phyloP scores from a whole-genome alignment of 257 asterid species.

The Solanum medicagineum region DNA sequence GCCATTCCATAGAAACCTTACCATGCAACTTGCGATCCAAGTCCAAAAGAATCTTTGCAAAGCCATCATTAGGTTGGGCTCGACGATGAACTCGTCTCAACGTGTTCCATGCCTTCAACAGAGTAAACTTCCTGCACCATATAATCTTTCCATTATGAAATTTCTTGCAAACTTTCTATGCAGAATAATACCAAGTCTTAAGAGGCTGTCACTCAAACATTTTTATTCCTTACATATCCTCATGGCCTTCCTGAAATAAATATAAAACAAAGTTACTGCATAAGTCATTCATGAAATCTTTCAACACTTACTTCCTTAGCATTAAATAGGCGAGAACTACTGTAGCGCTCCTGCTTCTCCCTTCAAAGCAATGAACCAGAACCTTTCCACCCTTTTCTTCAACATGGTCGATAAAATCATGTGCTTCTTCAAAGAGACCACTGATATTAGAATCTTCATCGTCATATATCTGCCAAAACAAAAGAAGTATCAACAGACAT shows the following conservation, averaged over 20 bases:
- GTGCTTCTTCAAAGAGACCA: constrained; percentile 78
- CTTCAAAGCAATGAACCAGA: constrained; percentile 97
- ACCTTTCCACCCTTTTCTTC: constrained; percentile 74
- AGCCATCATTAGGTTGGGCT: constrained; percentile 98
- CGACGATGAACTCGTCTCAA: constrained; percentile 78
- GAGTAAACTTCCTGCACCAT: constrained; percentile 52
- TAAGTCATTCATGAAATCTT: not conserved
- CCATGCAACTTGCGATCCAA: constrained; percentile 71
- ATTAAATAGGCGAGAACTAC: constrained; percentile 78
- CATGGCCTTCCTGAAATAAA: no score
- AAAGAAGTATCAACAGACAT: constrained; percentile 2
- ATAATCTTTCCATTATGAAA: not conserved
- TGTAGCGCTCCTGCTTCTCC: constrained; percentile 95
- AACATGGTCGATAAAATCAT: constrained; percentile 65
- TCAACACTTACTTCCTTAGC: constrained; percentile 66
- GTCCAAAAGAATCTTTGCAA: constrained; percentile 73
- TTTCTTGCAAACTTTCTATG: not conserved
- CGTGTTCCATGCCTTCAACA: constrained; percentile 77
- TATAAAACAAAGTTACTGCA: not conserved
- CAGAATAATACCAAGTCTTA: not conserved
- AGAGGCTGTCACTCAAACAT: not conserved
- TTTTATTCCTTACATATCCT: not conserved
- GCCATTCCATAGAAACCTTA: constrained; percentile 93
- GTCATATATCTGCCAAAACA: constrained; percentile 55
- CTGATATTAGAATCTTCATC: constrained; percentile 64